phyloP scores from a whole-genome alignment of 2,329 filamentous ascomycete species.

The Alternaria infectoria region DNA sequence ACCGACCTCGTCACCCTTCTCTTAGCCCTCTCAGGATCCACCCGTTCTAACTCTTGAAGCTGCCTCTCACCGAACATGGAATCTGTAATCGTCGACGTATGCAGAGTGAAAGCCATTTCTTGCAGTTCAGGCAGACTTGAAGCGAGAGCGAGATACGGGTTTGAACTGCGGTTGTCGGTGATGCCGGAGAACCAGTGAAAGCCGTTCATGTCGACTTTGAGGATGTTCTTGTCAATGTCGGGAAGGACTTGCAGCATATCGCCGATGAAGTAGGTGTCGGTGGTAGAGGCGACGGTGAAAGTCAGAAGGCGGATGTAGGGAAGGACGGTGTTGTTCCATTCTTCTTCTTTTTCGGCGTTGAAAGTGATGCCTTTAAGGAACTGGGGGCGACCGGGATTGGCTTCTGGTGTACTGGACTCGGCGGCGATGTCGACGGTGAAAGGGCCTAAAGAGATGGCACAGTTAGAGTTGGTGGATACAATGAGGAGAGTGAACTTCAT shows the following conservation, averaged over 20 bases:
- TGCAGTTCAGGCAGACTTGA: constrained; percentile 82
- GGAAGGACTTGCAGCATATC: constrained; percentile 15
- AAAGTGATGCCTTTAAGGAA: constrained; percentile 17
- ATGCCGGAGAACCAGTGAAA: constrained; percentile 64
- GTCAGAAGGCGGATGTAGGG: constrained; percentile 14
- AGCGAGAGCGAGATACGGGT: constrained; percentile 88
- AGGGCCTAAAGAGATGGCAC: background rate
- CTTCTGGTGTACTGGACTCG: constrained; percentile 13
- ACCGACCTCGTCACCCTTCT: constrained; percentile 76
- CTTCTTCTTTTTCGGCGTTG: background rate
- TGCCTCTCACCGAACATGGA: constrained; percentile 66
- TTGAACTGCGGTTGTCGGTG: constrained; percentile 83
- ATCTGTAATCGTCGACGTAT: constrained; percentile 77
- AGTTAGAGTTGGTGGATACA: background rate
- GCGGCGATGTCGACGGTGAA: constrained; percentile 9
- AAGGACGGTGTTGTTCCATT: constrained; percentile 19
- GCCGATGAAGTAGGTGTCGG: constrained; percentile 16
- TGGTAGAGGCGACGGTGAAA: constrained; percentile 19
- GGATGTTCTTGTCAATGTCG: constrained; percentile 18
- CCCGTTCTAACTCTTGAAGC: constrained; percentile 72
- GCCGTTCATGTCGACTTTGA: constrained; percentile 53
- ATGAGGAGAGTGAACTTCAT: background rate
- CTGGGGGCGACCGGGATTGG: constrained; percentile 7
- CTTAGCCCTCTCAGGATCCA: constrained; percentile 80
- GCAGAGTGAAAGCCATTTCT: constrained; percentile 78